phyloP scores from a whole-genome alignment of 2,329 filamentous ascomycete species.

The Uncinocarpus reesii region DNA sequence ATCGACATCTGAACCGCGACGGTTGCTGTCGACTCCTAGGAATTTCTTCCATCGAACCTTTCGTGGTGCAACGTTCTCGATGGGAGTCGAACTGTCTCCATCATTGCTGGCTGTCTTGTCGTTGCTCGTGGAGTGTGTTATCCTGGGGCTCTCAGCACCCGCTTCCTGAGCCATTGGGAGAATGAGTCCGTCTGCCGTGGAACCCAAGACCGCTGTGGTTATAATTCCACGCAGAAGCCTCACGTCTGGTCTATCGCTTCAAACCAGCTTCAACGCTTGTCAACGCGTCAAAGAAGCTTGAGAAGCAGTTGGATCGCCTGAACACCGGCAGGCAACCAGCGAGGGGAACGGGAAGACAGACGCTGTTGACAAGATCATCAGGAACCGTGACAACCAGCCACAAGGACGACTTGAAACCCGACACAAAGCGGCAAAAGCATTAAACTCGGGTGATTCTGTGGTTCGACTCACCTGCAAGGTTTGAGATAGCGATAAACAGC shows the following conservation, averaged over 20 bases:
- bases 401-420: neutral
- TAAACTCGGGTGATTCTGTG: neutral
- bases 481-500: neutral
- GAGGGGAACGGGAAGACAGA: too few relatives aligned
- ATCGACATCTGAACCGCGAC: slow-evolving; percentile 3
- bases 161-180: slow-evolving; percentile 2
- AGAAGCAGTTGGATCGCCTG: too few relatives aligned
- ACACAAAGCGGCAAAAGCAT: neutral
- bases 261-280: too few relatives aligned
- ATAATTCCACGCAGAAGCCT: neutral
- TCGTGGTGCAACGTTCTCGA: neutral
- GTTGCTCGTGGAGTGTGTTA: neutral
- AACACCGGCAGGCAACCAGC: too few relatives aligned
- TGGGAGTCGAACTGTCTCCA: neutral
- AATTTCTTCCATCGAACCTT: slow-evolving; percentile 15
- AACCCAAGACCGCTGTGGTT: too few relatives aligned
- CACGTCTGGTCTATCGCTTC: too few relatives aligned
- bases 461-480: slow-evolving; percentile 5
- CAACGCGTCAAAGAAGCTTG: too few relatives aligned
- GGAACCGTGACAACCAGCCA: too few relatives aligned
- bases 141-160: neutral
- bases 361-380: too few relatives aligned
- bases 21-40: slow-evolving; percentile 13
- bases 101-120: neutral
- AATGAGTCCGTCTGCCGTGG: neutral